Evolutionary conservation across 2,329 filamentous ascomycete genomes (phyloP).

Genomic region (Dothiorella sarmentorum): DNA sequence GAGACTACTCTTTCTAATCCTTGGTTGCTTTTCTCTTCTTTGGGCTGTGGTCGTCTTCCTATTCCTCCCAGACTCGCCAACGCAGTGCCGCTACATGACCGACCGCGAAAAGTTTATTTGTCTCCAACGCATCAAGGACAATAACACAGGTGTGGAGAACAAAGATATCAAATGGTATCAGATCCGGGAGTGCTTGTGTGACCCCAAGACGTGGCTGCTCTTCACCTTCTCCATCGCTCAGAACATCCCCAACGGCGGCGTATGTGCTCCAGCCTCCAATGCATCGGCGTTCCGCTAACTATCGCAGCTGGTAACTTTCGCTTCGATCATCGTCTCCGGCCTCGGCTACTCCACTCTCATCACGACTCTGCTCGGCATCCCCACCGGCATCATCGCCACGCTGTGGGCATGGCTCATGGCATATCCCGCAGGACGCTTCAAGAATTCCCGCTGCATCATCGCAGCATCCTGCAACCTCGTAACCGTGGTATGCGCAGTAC

Average conservation of each 20-base stretch:
- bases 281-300: too few species aligned
- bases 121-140: constrained; percentile 7
- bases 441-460: constrained; percentile 30
- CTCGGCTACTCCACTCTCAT: constrained; percentile 37
- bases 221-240: constrained; percentile 31
- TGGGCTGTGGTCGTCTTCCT: constrained; percentile 20
- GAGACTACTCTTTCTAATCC: constrained; percentile 20
- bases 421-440: constrained; percentile 31
- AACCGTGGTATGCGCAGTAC: constrained; percentile 30
- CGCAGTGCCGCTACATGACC: constrained; percentile 23
- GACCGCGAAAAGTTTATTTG: constrained; percentile 10
- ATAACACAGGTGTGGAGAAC: constrained; percentile 20
- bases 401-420: constrained; percentile 31
- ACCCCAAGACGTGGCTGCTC: constrained; percentile 37
- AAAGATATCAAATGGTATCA: constrained; percentile 30
- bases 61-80: constrained; percentile 23
- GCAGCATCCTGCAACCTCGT: constrained; percentile 30
- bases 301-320: too few species aligned
- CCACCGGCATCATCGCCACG: constrained; percentile 34
- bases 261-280: constrained; percentile 20
- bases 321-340: constrained; percentile 38
- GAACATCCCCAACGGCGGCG: constrained; percentile 39
- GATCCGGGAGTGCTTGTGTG: constrained; percentile 31
- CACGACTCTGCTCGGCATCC: constrained; percentile 38
- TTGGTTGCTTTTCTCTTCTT: constrained; percentile 21